Evolutionary conservation across 2,329 filamentous ascomycete species (phyloP).

Genomic region (Neurospora crassa): DNA sequence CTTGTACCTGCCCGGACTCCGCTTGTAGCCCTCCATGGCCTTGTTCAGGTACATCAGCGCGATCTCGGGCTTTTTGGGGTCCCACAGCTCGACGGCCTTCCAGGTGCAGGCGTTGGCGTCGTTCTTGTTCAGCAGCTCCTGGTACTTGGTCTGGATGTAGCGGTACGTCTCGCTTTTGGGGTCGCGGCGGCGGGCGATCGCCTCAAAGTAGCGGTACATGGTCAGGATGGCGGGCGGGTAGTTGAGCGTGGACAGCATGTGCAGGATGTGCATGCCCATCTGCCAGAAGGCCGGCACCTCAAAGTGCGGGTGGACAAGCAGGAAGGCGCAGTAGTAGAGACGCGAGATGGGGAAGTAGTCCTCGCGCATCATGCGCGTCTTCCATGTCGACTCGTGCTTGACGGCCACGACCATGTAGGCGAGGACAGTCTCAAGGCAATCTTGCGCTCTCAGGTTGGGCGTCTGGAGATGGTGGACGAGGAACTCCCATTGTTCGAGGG

Average conservation of each 20-base stretch:
- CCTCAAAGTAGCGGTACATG: slow-evolving; percentile 14
- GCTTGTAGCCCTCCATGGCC: slow-evolving; percentile 13
- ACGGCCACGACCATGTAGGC: slow-evolving; percentile 19
- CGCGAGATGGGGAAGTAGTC: background rate
- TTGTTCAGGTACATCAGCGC: slow-evolving; percentile 23
- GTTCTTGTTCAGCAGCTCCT: slow-evolving; percentile 11
- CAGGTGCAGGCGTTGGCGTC: slow-evolving; percentile 28
- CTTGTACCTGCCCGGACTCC: background rate
- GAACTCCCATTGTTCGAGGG: slow-evolving; percentile 18
- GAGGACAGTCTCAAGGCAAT: slow-evolving; percentile 15
- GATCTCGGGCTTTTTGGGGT: slow-evolving; percentile 5
- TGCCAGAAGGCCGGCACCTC: background rate
- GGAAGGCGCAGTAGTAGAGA: background rate
- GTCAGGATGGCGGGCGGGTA: slow-evolving; percentile 29
- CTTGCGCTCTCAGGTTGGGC: slow-evolving; percentile 14
- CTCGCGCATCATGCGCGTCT: slow-evolving; percentile 13
- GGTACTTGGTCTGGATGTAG: slow-evolving; percentile 15
- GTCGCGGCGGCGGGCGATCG: slow-evolving; percentile 8
- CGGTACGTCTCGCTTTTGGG: slow-evolving; percentile 15
- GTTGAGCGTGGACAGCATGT: slow-evolving; percentile 21
- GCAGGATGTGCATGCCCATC: slow-evolving; percentile 26
- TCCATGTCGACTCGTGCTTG: slow-evolving; percentile 16
- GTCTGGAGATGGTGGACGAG: slow-evolving; percentile 7
- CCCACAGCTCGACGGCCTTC: slow-evolving; percentile 22
- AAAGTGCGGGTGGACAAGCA: background rate